phyloP scores from a whole-genome alignment of 805 yeast species.

The Saccharomycopsis synnaedendra region DNA sequence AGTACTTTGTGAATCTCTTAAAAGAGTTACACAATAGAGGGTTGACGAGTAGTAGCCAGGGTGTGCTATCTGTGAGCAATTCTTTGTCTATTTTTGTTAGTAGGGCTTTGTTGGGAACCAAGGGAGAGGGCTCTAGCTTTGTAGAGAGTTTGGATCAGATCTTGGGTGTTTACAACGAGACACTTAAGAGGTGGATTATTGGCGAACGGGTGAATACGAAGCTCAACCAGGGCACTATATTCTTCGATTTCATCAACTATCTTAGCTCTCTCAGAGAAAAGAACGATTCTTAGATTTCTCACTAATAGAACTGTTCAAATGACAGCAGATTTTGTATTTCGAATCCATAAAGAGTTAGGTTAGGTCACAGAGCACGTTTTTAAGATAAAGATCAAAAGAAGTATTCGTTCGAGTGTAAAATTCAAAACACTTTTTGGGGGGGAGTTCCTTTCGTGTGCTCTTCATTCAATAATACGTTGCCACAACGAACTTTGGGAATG shows the following conservation, averaged over 20 bases:
- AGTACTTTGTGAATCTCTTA: conserved; percentile 22
- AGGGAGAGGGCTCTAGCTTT: no score
- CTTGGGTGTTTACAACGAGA: conserved; percentile 41
- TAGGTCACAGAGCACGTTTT: no score
- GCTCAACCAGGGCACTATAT: conserved; percentile 38
- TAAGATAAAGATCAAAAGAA: no score
- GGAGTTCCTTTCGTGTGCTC: no score
- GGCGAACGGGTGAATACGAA: conserved; percentile 28
- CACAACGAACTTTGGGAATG: no score
- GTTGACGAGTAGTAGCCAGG: conserved; percentile 37
- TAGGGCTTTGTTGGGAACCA: no score
- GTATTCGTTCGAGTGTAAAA: no score
- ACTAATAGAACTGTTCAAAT: no score
- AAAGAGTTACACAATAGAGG: conserved; percentile 19
- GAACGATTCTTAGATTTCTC: background rate
- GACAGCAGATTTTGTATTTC: no score
- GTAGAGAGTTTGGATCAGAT: conserved; percentile 29
- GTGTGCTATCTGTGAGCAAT: conserved; percentile 56
- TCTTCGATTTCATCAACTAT: conserved; percentile 67
- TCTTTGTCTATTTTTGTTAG: conserved; percentile 31
- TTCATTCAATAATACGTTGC: no score
- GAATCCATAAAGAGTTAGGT: no score
- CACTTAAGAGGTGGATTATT: conserved; percentile 52
- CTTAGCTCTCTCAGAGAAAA: background rate
- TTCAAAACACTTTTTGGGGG: no score